Conservation (phyloP, 768 basidiomycete genomes). For the Termitomyces eurrhizus region DNA sequence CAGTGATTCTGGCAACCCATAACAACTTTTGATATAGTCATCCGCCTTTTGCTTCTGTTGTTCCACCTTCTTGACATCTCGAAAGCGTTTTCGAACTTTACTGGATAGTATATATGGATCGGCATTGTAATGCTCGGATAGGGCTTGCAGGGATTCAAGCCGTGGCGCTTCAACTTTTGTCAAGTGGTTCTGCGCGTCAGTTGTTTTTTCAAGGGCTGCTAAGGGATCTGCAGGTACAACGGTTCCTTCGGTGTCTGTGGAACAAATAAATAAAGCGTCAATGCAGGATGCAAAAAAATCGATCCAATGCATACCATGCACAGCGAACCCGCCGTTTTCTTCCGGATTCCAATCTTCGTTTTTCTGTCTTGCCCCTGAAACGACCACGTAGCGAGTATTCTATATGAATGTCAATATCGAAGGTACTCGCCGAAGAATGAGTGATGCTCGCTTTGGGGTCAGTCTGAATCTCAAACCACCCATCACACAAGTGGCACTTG, state of each 20-base stretch:
- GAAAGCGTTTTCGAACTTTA: slow-evolving; percentile 75
- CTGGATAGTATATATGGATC: slow-evolving; percentile 85
- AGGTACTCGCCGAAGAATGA: not conserved
- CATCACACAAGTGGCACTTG: slow-evolving; percentile 94
- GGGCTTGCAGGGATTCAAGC: slow-evolving; percentile 71
- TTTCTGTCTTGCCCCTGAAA: slow-evolving; percentile 90
- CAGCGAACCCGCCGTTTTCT: slow-evolving; percentile 90
- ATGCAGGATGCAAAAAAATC: not conserved
- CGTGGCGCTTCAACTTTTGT: slow-evolving; percentile 77
- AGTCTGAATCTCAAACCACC: slow-evolving; percentile 98
- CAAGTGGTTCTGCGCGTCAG: slow-evolving; percentile 66
- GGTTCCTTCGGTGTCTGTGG: slow-evolving; percentile 64
- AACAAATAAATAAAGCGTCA: slow-evolving; percentile 1
- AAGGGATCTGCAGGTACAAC: slow-evolving; percentile 75
- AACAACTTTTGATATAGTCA: slow-evolving; percentile 65
- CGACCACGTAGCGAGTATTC: slow-evolving; percentile 95
- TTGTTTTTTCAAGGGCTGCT: slow-evolving; percentile 84
- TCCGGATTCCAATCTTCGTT: slow-evolving; percentile 97
- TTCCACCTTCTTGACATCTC: slow-evolving; percentile 82
- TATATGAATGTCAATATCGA: slow-evolving; percentile 23
- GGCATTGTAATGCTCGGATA: slow-evolving; percentile 73
- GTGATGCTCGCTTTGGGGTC: slow-evolving; percentile 77
- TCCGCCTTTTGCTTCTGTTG: slow-evolving; percentile 66
- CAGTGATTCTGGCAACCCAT: slow-evolving; percentile 71
- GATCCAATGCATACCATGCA: slow-evolving; percentile 57